These are phyloP conservation scores for Tephrocybe sp. DNA, from an alignment of 768 basidiomycete genomes.

Conservation along the genomic window DNA sequence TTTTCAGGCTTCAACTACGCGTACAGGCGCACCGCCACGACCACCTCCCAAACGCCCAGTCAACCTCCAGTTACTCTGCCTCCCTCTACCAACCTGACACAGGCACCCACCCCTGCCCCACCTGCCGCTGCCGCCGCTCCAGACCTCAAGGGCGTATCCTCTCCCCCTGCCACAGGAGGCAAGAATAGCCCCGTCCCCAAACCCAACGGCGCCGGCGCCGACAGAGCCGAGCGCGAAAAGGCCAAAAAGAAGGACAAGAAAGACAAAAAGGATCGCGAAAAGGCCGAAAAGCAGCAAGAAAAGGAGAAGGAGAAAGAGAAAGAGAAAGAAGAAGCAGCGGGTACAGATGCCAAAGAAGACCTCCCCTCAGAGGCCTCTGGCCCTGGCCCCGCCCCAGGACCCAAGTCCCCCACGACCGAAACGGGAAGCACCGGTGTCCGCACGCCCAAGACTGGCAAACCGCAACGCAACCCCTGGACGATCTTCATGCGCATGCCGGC, in stretches of 20 bases:
- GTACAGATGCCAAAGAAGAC: conserved; percentile 21
- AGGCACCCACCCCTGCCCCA: conserved; percentile 28
- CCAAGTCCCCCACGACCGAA: conserved; percentile 51
- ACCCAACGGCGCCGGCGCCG: conserved; percentile 38
- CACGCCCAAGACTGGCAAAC: conserved; percentile 67
- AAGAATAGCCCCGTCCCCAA: conserved; percentile 37
- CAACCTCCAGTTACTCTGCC: conserved; percentile 53
- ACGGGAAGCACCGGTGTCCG: conserved; percentile 60
- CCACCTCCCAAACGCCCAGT: conserved; percentile 54
- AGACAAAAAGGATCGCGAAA: conserved; percentile 57
- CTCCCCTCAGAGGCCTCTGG: too few species aligned
- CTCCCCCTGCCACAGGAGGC: conserved; percentile 29
- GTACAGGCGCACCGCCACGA: conserved; percentile 74
- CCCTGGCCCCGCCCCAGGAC: conserved; percentile 25
- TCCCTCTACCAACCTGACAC: conserved; percentile 25
- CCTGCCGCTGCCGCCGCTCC: background rate
- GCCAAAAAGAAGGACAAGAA: conserved; percentile 62
- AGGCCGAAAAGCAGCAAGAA: conserved; percentile 40
- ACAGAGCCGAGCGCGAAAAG: conserved; percentile 56
- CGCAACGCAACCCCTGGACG: conserved; percentile 77
- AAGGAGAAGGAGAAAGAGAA: conserved; percentile 35
- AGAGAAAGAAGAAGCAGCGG: conserved; percentile 28
- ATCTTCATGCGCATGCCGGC: conserved; percentile 71
- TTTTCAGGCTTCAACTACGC: conserved; percentile 90
- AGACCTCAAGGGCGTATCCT: conserved; percentile 18